These are phyloP conservation scores for Luzula sylvatica DNA, from an alignment of 176 grass and related monocot genomes.

Conservation along the genomic window DNA sequence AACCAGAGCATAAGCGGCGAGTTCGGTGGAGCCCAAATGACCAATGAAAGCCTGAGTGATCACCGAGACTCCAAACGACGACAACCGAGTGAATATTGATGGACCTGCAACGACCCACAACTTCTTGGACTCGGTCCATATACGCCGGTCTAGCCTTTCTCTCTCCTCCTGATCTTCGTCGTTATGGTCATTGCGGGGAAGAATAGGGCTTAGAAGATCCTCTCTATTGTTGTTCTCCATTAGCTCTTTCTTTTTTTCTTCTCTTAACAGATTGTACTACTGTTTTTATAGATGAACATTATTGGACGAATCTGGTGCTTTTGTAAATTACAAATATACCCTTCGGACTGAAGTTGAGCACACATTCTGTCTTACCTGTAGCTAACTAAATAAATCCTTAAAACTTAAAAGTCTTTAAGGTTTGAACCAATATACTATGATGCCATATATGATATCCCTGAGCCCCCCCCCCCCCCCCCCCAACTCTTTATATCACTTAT, in stretches of 20 bases:
- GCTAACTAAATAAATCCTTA: no score
- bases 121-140: conserved; percentile 65
- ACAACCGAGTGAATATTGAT: conserved; percentile 64
- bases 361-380: no score
- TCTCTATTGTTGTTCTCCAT: conserved; percentile 14
- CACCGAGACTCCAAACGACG: conserved; percentile 64
- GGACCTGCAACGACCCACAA: conserved; percentile 69
- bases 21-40: conserved; percentile 61
- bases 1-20: conserved; percentile 65
- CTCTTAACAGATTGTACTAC: no score
- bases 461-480: no score
- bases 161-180: not conserved
- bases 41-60: conserved; percentile 84
- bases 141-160: conserved; percentile 10
- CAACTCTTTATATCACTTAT: no score
- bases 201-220: not conserved
- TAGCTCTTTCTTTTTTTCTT: not conserved
- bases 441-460: no score
- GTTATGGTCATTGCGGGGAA: not conserved
- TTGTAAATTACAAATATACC: no score
- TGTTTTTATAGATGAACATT: no score
- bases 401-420: no score
- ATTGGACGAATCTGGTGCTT: no score
- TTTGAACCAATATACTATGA: no score
- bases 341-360: no score